phyloP scores from a whole-genome alignment of 2,329 filamentous ascomycete species.

The Aspergillus candidus region DNA sequence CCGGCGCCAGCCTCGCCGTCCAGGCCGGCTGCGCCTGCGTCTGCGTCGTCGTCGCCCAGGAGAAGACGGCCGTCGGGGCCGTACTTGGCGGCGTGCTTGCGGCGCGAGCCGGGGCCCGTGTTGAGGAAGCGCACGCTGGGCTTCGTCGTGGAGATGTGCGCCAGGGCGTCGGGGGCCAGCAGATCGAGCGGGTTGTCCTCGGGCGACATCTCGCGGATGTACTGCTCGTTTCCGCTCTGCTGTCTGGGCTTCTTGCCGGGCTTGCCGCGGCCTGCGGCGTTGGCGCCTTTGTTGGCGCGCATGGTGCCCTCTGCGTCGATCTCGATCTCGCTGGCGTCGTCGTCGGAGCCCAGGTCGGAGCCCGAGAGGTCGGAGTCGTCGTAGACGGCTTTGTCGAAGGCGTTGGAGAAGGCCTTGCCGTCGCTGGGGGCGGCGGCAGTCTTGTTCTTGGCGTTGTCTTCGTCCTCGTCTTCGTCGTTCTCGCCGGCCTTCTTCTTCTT shows the following conservation, averaged over 20 bases:
- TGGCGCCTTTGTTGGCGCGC: conserved; percentile 38
- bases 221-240: conserved; percentile 46
- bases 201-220: conserved; percentile 74
- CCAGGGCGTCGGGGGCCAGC: conserved; percentile 79
- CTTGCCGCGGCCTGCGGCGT: conserved; percentile 16
- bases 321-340: conserved; percentile 46
- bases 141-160: conserved; percentile 88
- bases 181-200: conserved; percentile 93
- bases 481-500: conserved; percentile 80
- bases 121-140: conserved; percentile 50
- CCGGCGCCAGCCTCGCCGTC: conserved; percentile 19
- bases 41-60: conserved; percentile 32
- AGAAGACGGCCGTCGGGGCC: conserved; percentile 42
- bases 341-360: conserved; percentile 60
- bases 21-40: conserved; percentile 40
- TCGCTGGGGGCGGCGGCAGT: conserved; percentile 37
- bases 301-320: conserved; percentile 32
- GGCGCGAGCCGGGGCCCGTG: conserved; percentile 31
- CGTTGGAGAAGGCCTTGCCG: conserved; percentile 13
- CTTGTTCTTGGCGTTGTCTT: conserved; percentile 43
- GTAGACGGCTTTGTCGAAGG: conserved; percentile 45
- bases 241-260: conserved; percentile 44
- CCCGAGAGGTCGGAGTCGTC: conserved; percentile 94
- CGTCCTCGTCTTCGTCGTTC: conserved; percentile 53
- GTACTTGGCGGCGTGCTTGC: conserved; percentile 38